A percentile compares a stretch with the other conserved stretches of the same genome.
These are phyloP conservation scores for Colletotrichum eremochloae DNA, from an alignment of 2,329 filamentous ascomycete genomes.

Conservation along the genomic window DNA sequence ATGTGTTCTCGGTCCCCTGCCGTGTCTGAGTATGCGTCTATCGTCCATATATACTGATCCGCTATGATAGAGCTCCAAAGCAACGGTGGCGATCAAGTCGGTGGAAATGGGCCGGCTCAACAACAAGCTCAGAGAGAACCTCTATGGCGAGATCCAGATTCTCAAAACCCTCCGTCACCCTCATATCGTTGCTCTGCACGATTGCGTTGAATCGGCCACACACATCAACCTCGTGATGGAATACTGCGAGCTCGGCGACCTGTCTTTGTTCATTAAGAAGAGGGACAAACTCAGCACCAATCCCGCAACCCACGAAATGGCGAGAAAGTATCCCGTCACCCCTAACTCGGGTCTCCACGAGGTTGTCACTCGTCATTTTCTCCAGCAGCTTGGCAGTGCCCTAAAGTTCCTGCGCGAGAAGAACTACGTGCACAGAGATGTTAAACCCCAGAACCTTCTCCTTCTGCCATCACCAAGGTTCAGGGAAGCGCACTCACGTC, in stretches of 20 bases:
- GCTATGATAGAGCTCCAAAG: constrained; percentile 75
- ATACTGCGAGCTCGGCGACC: constrained; percentile 94
- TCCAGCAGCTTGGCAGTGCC: constrained; percentile 94
- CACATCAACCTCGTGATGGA: constrained; percentile 99
- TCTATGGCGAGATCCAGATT: constrained; percentile 95
- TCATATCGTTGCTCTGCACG: constrained; percentile 95
- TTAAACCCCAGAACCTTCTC: constrained; percentile 96
- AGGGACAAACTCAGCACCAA: constrained; percentile 84
- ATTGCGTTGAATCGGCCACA: constrained; percentile 87
- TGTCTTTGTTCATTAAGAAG: constrained; percentile 97
- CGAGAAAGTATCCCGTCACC: constrained; percentile 90
- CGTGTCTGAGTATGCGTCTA: constrained; percentile 15
- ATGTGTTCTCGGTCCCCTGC: not conserved
- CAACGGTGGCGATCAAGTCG: constrained; percentile 94
- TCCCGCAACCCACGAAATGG: constrained; percentile 88
- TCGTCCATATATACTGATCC: constrained; percentile 14
- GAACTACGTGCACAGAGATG: constrained; percentile 94
- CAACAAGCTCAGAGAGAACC: constrained; percentile 95
- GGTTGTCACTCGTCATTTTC: constrained; percentile 94
- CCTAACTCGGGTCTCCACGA: constrained; percentile 90
- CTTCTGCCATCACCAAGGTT: constrained; percentile 86
- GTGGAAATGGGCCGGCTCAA: constrained; percentile 92
- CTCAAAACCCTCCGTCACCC: constrained; percentile 94
- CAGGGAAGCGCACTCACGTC: constrained; percentile 71
- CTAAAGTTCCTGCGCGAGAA: constrained; percentile 87